phyloP scores from a whole-genome alignment of 768 basidiomycete genomes.

The Rhizopogon vinicolor region DNA sequence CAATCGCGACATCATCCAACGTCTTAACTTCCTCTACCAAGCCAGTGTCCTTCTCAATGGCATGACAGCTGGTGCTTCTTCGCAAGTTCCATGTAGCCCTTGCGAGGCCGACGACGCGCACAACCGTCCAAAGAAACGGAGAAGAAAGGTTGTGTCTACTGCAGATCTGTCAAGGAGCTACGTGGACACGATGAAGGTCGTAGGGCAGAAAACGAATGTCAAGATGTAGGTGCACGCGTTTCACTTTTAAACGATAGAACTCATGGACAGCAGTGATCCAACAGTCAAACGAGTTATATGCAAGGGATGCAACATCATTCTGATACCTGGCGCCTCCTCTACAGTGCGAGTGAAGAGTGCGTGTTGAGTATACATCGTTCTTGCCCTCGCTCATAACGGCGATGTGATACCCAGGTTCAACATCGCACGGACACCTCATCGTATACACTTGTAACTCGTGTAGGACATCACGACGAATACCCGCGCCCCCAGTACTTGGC shows the following conservation, averaged over 20 bases:
- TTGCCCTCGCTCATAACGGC: slow-evolving; percentile 19
- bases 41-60: slow-evolving; percentile 61
- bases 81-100: not conserved
- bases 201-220: slow-evolving; percentile 73
- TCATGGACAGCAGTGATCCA: slow-evolving; percentile 55
- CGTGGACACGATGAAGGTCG: slow-evolving; percentile 57
- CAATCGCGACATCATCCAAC: slow-evolving; percentile 76
- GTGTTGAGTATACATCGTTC: slow-evolving; percentile 16
- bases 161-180: slow-evolving; percentile 63
- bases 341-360: slow-evolving; percentile 62
- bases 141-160: slow-evolving; percentile 26
- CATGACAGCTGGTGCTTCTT: slow-evolving; percentile 19
- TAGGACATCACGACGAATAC: slow-evolving; percentile 55
- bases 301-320: slow-evolving; percentile 56
- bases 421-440: slow-evolving; percentile 50
- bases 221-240: slow-evolving; percentile 52
- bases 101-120: not conserved
- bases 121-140: slow-evolving; percentile 14
- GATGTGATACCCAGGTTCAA: slow-evolving; percentile 26
- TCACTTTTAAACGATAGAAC: not conserved
- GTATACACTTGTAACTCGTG: slow-evolving; percentile 59
- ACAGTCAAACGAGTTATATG: slow-evolving; percentile 80
- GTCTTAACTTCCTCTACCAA: slow-evolving; percentile 84
- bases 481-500: slow-evolving; percentile 49
- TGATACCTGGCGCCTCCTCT: slow-evolving; percentile 66